Conservation (phyloP, 2,329 filamentous ascomycete species). For the Fusarium nygamai region DNA sequence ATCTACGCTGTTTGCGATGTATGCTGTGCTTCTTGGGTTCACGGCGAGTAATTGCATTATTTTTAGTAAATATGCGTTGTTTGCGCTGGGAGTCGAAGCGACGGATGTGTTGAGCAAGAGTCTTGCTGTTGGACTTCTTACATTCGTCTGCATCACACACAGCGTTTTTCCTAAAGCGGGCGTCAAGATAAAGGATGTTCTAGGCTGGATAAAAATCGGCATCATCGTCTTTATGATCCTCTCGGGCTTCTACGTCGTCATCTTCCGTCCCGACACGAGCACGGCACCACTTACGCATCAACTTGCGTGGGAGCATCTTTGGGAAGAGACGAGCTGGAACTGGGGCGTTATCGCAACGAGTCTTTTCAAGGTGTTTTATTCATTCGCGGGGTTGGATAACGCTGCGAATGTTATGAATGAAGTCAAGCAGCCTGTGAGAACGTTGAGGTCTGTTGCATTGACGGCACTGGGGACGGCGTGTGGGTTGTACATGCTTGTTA, state of each 20-base stretch:
- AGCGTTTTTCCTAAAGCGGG: slow-evolving; percentile 66
- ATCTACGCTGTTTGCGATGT: slow-evolving; percentile 70
- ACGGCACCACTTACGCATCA: slow-evolving; percentile 3
- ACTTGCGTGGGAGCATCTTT: slow-evolving; percentile 63
- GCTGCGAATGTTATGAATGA: slow-evolving; percentile 78
- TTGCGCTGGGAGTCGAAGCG: slow-evolving; percentile 63
- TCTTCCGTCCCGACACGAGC: slow-evolving; percentile 51
- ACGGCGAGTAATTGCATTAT: slow-evolving; percentile 77
- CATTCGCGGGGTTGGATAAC: slow-evolving; percentile 73
- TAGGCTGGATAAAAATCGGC: slow-evolving; percentile 72
- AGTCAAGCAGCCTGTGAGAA: slow-evolving; percentile 73
- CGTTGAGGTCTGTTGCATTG: slow-evolving; percentile 69
- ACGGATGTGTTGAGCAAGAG: slow-evolving; percentile 63
- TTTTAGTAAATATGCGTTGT: slow-evolving; percentile 72
- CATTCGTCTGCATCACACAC: slow-evolving; percentile 67
- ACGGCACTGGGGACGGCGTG: slow-evolving; percentile 70
- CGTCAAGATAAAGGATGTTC: slow-evolving; percentile 66
- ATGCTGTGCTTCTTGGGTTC: slow-evolving; percentile 72
- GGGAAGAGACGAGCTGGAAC: slow-evolving; percentile 74
- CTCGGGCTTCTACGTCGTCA: slow-evolving; percentile 67
- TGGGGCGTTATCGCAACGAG: slow-evolving; percentile 74
- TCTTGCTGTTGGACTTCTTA: slow-evolving; percentile 67
- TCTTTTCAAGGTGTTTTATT: slow-evolving; percentile 75
- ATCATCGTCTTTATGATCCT: slow-evolving; percentile 70
- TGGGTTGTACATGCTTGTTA: slow-evolving; percentile 73